A percentile compares a stretch with the other conserved stretches of the same genome.
Evolutionary conservation across 306 rosid genomes (phyloP).

Genomic region (Vachellia collinsii): DNA sequence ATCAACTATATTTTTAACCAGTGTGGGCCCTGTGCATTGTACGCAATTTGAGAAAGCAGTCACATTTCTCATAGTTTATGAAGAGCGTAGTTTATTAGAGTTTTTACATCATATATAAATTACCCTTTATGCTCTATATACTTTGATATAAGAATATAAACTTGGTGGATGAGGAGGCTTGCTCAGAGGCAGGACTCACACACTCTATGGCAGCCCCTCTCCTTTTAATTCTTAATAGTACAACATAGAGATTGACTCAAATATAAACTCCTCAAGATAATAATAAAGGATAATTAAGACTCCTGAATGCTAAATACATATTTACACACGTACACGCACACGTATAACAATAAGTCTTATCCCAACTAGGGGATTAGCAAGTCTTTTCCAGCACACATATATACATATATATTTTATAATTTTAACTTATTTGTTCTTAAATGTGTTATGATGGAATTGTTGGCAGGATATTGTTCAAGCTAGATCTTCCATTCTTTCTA

Average conservation of each 20-base stretch:
- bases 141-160: neutral
- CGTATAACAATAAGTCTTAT: neutral
- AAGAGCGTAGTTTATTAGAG: neutral
- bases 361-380: neutral
- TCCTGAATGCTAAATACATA: neutral
- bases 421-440: neutral
- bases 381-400: neutral
- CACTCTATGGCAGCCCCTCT: neutral
- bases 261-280: neutral
- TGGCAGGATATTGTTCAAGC: slow-evolving; percentile 88
- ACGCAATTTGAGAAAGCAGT: neutral
- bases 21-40: neutral
- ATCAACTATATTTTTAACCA: slow-evolving; percentile 16
- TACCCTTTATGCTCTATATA: slow-evolving; percentile 13
- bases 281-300: neutral
- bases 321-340: neutral
- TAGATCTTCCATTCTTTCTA: slow-evolving; percentile 62
- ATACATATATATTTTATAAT: neutral
- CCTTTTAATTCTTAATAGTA: neutral
- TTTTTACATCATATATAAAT: neutral
- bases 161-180: neutral
- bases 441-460: slow-evolving; percentile 23
- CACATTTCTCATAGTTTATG: neutral
- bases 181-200: neutral
- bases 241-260: neutral